These are phyloP conservation scores for Chenopodium formosanum DNA, from an alignment of 148 eudicot species.

Conservation along the genomic window DNA sequence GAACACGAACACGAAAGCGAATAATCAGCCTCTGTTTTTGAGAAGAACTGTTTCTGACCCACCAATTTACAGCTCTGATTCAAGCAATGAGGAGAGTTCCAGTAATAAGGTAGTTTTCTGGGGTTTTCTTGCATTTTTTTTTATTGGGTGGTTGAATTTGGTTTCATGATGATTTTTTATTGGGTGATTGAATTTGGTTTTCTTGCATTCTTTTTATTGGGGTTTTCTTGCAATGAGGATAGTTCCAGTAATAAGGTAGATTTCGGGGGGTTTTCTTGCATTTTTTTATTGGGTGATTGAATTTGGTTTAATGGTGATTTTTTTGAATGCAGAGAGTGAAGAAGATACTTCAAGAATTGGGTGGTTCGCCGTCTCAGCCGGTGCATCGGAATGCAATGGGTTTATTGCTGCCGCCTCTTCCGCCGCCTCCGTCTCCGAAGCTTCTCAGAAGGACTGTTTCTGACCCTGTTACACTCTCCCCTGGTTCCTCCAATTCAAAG, in stretches of 20 bases:
- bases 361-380: background rate
- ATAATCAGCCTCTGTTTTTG: background rate
- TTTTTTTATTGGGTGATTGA: background rate
- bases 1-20: too few relatives aligned
- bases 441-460: conserved; percentile 17
- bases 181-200: background rate
- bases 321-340: background rate
- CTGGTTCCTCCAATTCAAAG: background rate
- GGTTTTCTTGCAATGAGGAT: background rate
- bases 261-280: background rate
- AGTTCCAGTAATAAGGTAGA: background rate
- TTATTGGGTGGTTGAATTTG: background rate
- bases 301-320: background rate
- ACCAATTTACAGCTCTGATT: background rate
- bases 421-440: conserved; percentile 4
- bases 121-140: background rate
- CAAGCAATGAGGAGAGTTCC: background rate
- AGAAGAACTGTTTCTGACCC: background rate
- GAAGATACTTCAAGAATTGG: background rate
- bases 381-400: background rate
- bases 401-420: conserved; percentile 9
- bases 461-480: background rate
- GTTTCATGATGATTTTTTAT: background rate
- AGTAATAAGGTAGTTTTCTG: background rate
- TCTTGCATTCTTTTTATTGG: background rate